Conservation (phyloP, 345 rosid species). For the Arabidopsis arenosa region DNA sequence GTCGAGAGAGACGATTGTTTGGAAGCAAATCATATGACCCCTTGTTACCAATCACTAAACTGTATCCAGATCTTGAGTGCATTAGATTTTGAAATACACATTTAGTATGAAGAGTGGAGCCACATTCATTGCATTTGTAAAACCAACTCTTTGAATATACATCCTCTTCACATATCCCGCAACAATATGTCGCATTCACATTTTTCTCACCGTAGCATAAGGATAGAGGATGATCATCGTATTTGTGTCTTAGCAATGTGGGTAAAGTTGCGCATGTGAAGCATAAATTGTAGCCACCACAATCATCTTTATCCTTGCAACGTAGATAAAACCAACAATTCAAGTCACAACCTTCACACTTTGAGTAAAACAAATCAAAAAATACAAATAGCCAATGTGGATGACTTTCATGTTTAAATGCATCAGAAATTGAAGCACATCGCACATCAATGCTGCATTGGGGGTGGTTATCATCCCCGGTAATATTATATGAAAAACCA, state of each 20-base stretch:
- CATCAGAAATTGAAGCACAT: constrained; percentile 7
- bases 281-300: constrained; percentile 3
- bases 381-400: constrained; percentile 11
- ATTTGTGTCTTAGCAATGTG: constrained; percentile 1
- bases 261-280: constrained; percentile 29
- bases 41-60: neutral
- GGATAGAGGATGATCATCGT: constrained; percentile 32
- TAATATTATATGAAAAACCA: constrained; percentile 1
- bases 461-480: too few relatives aligned
- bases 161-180: constrained; percentile 19
- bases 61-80: neutral
- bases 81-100: neutral
- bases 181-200: neutral
- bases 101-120: constrained; percentile 17
- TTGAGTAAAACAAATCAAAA: too few relatives aligned
- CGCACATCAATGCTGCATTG: neutral
- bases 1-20: neutral
- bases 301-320: neutral
- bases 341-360: constrained; percentile 4
- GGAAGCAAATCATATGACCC: neutral
- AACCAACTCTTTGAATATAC: neutral
- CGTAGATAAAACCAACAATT: neutral
- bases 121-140: constrained; percentile 9
- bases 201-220: constrained; percentile 4
- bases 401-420: constrained; percentile 24